Evolutionary conservation across 306 rosid species (phyloP).

Genomic region (Pterocarpus santalinus): DNA sequence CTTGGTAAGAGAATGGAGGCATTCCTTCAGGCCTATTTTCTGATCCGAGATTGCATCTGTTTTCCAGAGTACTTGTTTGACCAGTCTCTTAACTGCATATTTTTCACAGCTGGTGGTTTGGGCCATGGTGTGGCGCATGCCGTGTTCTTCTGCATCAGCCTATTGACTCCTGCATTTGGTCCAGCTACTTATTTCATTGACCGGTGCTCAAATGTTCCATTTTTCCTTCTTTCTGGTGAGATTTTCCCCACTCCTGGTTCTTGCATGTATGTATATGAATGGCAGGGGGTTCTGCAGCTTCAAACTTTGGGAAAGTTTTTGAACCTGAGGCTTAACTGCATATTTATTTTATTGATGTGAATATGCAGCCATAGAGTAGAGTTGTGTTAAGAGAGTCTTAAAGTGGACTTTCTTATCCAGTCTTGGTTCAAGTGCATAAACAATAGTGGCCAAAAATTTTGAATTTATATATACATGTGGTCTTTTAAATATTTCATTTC

Average conservation of each 20-base stretch:
- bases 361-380: not conserved
- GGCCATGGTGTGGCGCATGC: constrained; percentile 98
- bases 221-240: constrained; percentile 94
- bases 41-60: constrained; percentile 7
- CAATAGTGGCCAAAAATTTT: constrained; percentile 31
- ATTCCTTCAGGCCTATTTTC: constrained; percentile 25
- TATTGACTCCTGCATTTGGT: constrained; percentile 95
- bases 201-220: constrained; percentile 79
- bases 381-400: constrained; percentile 29
- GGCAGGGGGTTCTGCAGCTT: constrained; percentile 22
- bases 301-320: constrained; percentile 27
- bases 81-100: constrained; percentile 1
- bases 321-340: constrained; percentile 19
- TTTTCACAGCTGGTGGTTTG: constrained; percentile 90
- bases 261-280: constrained; percentile 14
- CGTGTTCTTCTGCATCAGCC: constrained; percentile 97
- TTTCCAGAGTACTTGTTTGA: constrained; percentile 17
- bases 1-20: constrained; percentile 66
- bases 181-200: constrained; percentile 87
- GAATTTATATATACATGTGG: not conserved
- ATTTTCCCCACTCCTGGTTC: constrained; percentile 34
- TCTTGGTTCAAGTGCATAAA: constrained; percentile 1
- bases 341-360: constrained; percentile 25
- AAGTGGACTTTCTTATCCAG: constrained; percentile 15
- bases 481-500: constrained; percentile 32